Base-by-base conservation (phyloP, 306 rosid species). In the Dalbergia oliveri region DNA sequence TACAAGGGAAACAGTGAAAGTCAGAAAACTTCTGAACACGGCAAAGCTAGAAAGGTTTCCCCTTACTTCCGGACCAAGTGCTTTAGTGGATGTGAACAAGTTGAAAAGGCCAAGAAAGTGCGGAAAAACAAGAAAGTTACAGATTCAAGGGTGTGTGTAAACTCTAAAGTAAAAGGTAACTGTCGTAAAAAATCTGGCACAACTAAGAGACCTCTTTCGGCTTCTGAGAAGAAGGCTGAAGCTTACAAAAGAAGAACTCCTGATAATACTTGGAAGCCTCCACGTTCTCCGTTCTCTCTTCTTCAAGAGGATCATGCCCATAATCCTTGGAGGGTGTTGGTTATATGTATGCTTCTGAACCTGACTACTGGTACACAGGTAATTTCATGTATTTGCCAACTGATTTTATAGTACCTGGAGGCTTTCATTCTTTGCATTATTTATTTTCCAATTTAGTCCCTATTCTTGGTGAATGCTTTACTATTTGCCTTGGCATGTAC, bases 311-410 rank as follows among this genome's bases (percentile, higher is more conserved):
- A 73, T 60, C 97, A 93, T 73, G 63, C 56, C 5, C 82, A 84
- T 64, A 93, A 93, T 77, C 97, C 97, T 33, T 91, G 97, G 97
- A 89, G 90, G 67, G 94, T 93, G 16, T 54, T 93, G 76, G 84
- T 89, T 39, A 93, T 93, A 8, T 93, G 97, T 54, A 79, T 89
- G 87, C 93, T 91, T 31, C 86, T 93, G 45, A 91, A 91, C 74
- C 56, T 70, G 59, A 93, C 97, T 35, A 23, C 64, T 37, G 94
- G 97, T 51, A 1, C 0, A 0, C 94, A 89, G 93, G 97, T 91
- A 81, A 60, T 4, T 61, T 58, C 59, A 26, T 15, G 4, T 69
- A 35, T 79, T 63, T 41, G 3, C 9, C 33, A 47, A 34, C 41
- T 70, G n/a, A 60, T 71, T 44, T 31, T 60, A 59, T 37, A 49